A percentile compares a stretch with the other conserved stretches of the same genome.
These are phyloP conservation scores for Aureobasidium melanogenum DNA, from an alignment of 2,329 filamentous ascomycete genomes.

Conservation along the genomic window DNA sequence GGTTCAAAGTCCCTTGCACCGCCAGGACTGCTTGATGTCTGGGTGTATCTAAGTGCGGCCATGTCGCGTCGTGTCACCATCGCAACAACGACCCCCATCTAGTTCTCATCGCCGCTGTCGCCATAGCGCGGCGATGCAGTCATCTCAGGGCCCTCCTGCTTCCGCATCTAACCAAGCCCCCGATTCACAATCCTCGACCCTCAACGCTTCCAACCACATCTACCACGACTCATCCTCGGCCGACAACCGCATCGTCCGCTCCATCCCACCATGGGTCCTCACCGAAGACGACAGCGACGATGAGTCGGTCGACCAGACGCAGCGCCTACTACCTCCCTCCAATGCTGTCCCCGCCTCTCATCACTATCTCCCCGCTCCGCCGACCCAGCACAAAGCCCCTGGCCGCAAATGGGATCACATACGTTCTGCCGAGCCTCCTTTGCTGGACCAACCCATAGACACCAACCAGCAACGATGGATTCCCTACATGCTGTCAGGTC, in stretches of 20 bases:
- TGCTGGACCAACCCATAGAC: conserved; percentile 25
- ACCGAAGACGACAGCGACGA: conserved; percentile 24
- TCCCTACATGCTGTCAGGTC: conserved; percentile 29
- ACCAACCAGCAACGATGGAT: conserved; percentile 27
- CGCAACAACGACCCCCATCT: neutral
- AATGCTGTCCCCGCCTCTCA: conserved; percentile 18
- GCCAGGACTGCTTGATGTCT: neutral
- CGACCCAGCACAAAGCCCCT: conserved; percentile 23
- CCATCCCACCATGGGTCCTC: conserved; percentile 30
- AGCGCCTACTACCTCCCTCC: conserved; percentile 12
- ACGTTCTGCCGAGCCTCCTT: conserved; percentile 25
- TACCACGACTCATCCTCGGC: neutral
- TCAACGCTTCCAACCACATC: conserved; percentile 13
- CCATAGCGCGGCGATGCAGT: conserved; percentile 13
- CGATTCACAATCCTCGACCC: conserved; percentile 15
- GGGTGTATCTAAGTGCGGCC: neutral
- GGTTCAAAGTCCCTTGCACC: neutral
- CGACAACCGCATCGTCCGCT: conserved; percentile 14
- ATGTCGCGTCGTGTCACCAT: conserved; percentile 9
- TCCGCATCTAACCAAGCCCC: conserved; percentile 9
- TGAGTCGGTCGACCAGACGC: conserved; percentile 10
- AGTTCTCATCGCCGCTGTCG: neutral
- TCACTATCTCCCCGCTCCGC: conserved; percentile 17
- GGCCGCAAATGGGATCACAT: conserved; percentile 29
- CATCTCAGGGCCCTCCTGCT: conserved; percentile 7